Evolutionary conservation across 257 asterid species (phyloP).

Genomic region (Nicotiana sylvestris): DNA sequence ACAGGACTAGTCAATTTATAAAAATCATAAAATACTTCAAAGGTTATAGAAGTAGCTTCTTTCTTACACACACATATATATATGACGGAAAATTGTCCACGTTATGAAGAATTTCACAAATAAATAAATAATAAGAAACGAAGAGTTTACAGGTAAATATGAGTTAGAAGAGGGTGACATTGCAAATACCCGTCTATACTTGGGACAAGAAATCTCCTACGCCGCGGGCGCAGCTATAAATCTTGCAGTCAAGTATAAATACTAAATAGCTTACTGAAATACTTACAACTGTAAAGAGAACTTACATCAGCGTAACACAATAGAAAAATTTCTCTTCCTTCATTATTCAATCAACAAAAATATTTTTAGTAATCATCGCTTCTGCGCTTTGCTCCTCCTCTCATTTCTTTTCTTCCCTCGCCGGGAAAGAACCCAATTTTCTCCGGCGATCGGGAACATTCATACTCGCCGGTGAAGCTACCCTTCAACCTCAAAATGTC

Average conservation of each 20-base stretch:
- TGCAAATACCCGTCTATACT: neutral
- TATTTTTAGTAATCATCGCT: neutral
- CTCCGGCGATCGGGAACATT: slow-evolving; percentile 11
- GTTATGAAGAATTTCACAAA: neutral
- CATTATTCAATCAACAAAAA: neutral
- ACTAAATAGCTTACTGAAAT: neutral
- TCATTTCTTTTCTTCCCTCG: slow-evolving; percentile 4
- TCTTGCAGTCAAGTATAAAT: neutral
- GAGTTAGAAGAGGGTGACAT: neutral
- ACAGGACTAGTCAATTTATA: neutral
- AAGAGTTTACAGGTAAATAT: neutral
- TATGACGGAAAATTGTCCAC: neutral
- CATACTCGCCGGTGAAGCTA: neutral
- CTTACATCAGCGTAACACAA: neutral
- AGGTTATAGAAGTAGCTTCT: neutral
- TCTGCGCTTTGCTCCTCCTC: slow-evolving; percentile 21
- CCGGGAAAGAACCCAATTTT: slow-evolving; percentile 11
- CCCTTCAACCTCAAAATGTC: slow-evolving; percentile 17
- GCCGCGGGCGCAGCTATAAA: neutral
- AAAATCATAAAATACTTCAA: neutral
- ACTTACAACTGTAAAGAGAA: neutral
- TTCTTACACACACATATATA: neutral
- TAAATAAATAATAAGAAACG: neutral
- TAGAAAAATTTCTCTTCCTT: neutral
- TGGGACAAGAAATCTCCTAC: neutral